Evolutionary conservation across 202 grass and related monocot genomes (phyloP), one percentile per base, ranked within the genome.

Genomic region (Zizania palustris): DNA sequence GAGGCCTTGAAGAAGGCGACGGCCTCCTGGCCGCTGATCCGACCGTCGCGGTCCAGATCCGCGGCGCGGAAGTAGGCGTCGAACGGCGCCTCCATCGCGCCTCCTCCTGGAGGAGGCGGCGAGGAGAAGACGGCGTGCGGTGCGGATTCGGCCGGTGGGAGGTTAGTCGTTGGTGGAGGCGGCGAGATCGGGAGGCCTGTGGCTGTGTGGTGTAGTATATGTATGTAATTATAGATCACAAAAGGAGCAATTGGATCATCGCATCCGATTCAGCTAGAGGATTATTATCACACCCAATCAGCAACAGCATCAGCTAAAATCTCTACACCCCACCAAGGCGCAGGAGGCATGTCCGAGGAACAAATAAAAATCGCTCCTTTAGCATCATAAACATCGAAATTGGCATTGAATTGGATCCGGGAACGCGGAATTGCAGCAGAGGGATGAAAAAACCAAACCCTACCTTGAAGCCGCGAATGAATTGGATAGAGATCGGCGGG

Each of bases 1-100:
- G 90, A 93, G 70, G 92, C 92, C 88, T 93, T 92, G 77, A 99
- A 99, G 87, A 99, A 99, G 60, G 85, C 57, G 67, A 96, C 92
- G 67, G 92, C 96, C 88, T 99, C 96, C 45, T 85, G 64, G 44
- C 92, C 96, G 74, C 89, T 96, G 90, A 99, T 96, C 90, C 88
- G 87, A 46, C 92, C 96, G 71, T 99, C 96, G 66, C 86, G 90
- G 81, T 96, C 88, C 88, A 96, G 77, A 96, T 96, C 96, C 72
- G 96, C 92, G 61, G 80, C 87, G 35, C 82, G 72, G 86, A 99
- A 99, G 92, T 99, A 91, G 43, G 96, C 87, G 62, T 99, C 92
- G 84, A 99, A 99, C 59, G 82, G 67, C 77, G 91, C 81, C 90
- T 89, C 67, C 83, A 85, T 88, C 45, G 78, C 60, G 57, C 42